Conservation (phyloP, 2,329 filamentous ascomycete genomes). For the Nemania sp. region DNA sequence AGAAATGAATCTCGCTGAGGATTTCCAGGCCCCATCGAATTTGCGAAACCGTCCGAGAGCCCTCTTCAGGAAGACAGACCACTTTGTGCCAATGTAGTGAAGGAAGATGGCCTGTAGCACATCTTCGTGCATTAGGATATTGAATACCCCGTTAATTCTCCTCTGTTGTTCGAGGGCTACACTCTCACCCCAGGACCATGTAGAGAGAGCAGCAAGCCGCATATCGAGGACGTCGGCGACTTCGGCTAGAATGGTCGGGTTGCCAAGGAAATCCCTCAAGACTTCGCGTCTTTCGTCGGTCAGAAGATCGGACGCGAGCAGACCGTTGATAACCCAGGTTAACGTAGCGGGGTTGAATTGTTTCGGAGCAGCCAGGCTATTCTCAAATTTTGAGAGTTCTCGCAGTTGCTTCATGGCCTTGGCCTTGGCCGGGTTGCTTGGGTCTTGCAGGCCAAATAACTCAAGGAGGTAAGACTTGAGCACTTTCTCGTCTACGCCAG, state of each 20-base stretch:
- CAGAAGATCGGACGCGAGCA: slow-evolving; percentile 59
- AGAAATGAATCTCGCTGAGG: slow-evolving; percentile 48
- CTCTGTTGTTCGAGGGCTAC: slow-evolving; percentile 59
- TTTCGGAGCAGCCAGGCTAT: slow-evolving; percentile 45
- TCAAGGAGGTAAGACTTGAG: slow-evolving; percentile 56
- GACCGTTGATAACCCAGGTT: slow-evolving; percentile 56
- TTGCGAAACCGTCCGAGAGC: slow-evolving; percentile 52
- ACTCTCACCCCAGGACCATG: slow-evolving; percentile 61
- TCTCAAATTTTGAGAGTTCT: slow-evolving; percentile 51
- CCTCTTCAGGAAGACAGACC: slow-evolving; percentile 59
- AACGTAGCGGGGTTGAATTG: slow-evolving; percentile 54
- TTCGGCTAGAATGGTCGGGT: slow-evolving; percentile 58
- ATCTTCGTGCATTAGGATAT: slow-evolving; percentile 65
- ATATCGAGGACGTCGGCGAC: slow-evolving; percentile 66
- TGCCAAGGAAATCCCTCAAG: slow-evolving; percentile 58
- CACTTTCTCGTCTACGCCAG: slow-evolving; percentile 53
- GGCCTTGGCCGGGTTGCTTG: slow-evolving; percentile 45
- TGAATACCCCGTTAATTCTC: slow-evolving; percentile 63
- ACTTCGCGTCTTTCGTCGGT: slow-evolving; percentile 57
- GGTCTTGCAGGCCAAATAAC: slow-evolving; percentile 55
- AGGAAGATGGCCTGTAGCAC: slow-evolving; percentile 64
- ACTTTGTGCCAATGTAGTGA: slow-evolving; percentile 62
- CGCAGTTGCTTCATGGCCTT: slow-evolving; percentile 45
- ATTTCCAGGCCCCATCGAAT: slow-evolving; percentile 54
- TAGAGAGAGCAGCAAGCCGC: slow-evolving; percentile 58